Conservation (phyloP, 495 filamentous ascomycete genomes). For the Amorphotheca resinae region DNA sequence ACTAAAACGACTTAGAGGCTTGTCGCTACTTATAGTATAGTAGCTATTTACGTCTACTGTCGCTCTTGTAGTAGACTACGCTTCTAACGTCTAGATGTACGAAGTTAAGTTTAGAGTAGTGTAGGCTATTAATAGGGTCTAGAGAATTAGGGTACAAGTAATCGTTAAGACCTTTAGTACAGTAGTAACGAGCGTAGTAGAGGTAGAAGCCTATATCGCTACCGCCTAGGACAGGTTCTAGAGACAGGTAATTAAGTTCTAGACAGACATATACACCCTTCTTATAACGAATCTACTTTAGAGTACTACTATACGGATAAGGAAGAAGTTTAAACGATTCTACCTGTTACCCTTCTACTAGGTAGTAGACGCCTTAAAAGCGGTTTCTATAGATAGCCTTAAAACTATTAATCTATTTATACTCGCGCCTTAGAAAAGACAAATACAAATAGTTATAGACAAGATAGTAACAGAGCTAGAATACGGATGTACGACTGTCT, state of each 20-base stretch:
- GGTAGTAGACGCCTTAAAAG: constrained; percentile 8
- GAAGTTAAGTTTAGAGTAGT: constrained; percentile 19
- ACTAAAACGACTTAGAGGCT: constrained; percentile 20
- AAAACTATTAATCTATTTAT: constrained; percentile 7
- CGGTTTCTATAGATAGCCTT: constrained; percentile 5
- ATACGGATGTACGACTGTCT: not conserved
- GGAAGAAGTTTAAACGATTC: constrained; percentile 5
- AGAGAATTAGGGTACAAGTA: constrained; percentile 25
- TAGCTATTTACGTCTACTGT: constrained; percentile 24
- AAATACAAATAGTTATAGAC: constrained; percentile 3
- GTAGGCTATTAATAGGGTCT: constrained; percentile 19
- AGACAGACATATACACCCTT: constrained; percentile 7
- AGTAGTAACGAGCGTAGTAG: constrained; percentile 21
- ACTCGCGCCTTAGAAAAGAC: constrained; percentile 8
- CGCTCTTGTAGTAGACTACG: constrained; percentile 25
- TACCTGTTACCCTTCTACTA: constrained; percentile 7
- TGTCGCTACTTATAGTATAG: constrained; percentile 23
- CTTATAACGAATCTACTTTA: constrained; percentile 8
- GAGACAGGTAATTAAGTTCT: constrained; percentile 4
- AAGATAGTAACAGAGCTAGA: constrained; percentile 1
- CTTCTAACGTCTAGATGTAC: constrained; percentile 26
- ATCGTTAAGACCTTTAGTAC: constrained; percentile 22
- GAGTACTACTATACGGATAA: constrained; percentile 3
- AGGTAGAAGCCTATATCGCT: constrained; percentile 15
- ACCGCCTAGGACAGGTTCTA: constrained; percentile 1